Evolutionary conservation across 805 yeast species (phyloP).

Genomic region (Saccharomycopsis sp.): DNA sequence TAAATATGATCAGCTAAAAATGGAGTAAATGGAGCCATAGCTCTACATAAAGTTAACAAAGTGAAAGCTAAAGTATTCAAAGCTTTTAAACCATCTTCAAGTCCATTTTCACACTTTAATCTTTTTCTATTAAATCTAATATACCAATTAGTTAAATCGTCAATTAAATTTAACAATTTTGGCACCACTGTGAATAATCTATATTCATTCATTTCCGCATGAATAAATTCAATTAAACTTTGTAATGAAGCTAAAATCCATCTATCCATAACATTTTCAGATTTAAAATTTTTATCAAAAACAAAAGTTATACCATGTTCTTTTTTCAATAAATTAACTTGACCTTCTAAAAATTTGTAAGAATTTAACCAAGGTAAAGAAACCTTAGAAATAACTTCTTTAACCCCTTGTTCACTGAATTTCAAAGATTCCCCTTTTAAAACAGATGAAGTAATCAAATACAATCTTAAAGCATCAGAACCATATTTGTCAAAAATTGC

Average conservation of each 20-base stretch:
- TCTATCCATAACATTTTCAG: conserved; percentile 90
- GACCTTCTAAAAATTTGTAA: conserved; percentile 91
- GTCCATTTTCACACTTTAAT: conserved; percentile 88
- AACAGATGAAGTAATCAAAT: conserved; percentile 95
- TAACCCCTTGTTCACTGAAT: conserved; percentile 98
- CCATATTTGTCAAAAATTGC: conserved; percentile 79
- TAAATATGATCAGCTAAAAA: conserved; percentile 87
- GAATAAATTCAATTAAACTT: conserved; percentile 77
- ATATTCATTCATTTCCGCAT: conserved; percentile 81
- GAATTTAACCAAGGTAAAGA: conserved; percentile 98
- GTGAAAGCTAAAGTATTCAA: conserved; percentile 89
- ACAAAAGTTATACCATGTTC: conserved; percentile 58
- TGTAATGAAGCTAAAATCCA: conserved; percentile 97
- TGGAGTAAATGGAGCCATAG: conserved; percentile 99
- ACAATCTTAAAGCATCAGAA: conserved; percentile 95
- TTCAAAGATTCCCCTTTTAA: conserved; percentile 93
- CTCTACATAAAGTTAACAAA: conserved; percentile 75
- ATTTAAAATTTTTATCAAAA: conserved; percentile 52
- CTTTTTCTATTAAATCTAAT: conserved; percentile 97
- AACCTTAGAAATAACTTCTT: conserved; percentile 93
- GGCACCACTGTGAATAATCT: conserved; percentile 96
- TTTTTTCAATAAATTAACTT: conserved; percentile 76
- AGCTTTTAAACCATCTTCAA: conserved; percentile 75
- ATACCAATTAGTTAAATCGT: conserved; percentile 96
- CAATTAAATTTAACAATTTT: conserved; percentile 76